phyloP scores from a whole-genome alignment of 2,329 filamentous ascomycete species.

The Tolypocladium tundrense region DNA sequence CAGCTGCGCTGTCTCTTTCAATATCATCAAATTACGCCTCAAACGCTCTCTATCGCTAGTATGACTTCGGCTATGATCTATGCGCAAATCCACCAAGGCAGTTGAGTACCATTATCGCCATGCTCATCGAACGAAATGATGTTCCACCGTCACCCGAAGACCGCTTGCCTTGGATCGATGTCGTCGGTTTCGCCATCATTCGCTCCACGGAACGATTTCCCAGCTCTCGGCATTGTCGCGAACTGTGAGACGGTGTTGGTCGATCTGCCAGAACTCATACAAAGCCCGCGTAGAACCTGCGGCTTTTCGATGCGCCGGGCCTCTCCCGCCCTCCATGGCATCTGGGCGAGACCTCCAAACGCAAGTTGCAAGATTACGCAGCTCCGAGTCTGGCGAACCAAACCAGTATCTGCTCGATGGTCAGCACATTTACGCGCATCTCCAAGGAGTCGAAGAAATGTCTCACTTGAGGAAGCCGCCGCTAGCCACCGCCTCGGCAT shows the following conservation, averaged over 20 bases:
- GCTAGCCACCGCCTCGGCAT: slow-evolving; percentile 67
- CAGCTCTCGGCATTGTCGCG: slow-evolving; percentile 54
- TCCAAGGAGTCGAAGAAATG: neutral
- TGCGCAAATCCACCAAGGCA: neutral
- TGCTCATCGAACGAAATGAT: neutral
- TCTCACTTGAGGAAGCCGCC: slow-evolving; percentile 72
- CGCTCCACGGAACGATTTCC: slow-evolving; percentile 49
- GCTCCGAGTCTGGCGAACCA: slow-evolving; percentile 56
- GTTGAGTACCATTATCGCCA: neutral
- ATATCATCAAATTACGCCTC: neutral
- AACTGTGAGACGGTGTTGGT: slow-evolving; percentile 59
- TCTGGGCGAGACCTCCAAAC: slow-evolving; percentile 53
- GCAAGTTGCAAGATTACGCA: slow-evolving; percentile 75
- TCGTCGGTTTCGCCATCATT: slow-evolving; percentile 5
- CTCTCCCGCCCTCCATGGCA: slow-evolving; percentile 47
- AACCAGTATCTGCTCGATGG: slow-evolving; percentile 66
- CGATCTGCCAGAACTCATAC: slow-evolving; percentile 59
- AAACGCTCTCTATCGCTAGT: neutral
- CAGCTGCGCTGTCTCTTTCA: neutral
- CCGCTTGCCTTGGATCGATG: neutral
- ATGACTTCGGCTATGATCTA: neutral
- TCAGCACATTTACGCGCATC: slow-evolving; percentile 8
- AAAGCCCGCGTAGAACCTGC: slow-evolving; percentile 53
- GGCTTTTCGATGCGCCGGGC: slow-evolving; percentile 53
- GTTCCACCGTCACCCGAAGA: neutral